These are phyloP conservation scores for Gentiana macrophylla DNA, from an alignment of 257 asterid species.

Conservation along the genomic window DNA sequence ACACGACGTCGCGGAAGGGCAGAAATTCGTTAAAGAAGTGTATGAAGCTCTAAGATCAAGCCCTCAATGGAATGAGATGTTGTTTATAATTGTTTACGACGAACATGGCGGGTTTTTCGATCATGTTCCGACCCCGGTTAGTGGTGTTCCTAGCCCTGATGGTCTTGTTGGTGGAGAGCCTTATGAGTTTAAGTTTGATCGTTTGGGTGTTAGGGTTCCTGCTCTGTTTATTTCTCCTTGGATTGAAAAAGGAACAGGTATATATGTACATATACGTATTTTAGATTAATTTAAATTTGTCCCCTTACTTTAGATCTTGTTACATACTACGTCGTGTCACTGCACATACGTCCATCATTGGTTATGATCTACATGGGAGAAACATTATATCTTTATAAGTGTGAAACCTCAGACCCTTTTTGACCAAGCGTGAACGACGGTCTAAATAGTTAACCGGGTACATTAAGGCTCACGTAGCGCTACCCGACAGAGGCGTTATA, in stretches of 20 bases:
- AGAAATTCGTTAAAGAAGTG: conserved; percentile 55
- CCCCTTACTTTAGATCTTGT: not conserved
- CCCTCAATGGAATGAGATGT: conserved; percentile 69
- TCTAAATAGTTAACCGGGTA: too few species aligned
- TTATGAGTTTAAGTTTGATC: conserved; percentile 42
- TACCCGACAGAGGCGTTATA: too few species aligned
- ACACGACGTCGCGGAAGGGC: conserved; percentile 60
- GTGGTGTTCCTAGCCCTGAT: conserved; percentile 70
- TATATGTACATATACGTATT: not conserved
- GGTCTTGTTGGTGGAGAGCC: conserved; percentile 52
- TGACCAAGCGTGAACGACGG: too few species aligned
- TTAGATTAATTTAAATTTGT: not conserved
- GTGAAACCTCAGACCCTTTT: too few species aligned
- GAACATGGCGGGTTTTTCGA: conserved; percentile 81
- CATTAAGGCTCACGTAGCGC: too few species aligned
- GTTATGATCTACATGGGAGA: too few species aligned
- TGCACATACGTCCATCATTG: too few species aligned
- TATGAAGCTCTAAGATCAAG: conserved; percentile 62
- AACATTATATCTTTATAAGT: too few species aligned
- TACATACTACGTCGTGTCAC: too few species aligned
- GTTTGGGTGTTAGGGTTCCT: conserved; percentile 66
- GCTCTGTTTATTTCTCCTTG: conserved; percentile 62
- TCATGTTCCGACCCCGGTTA: conserved; percentile 56
- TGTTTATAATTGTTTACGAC: conserved; percentile 46
- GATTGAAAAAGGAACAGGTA: conserved; percentile 69